Conservation (phyloP, 768 basidiomycete genomes). For the Leccinum arenicola region DNA sequence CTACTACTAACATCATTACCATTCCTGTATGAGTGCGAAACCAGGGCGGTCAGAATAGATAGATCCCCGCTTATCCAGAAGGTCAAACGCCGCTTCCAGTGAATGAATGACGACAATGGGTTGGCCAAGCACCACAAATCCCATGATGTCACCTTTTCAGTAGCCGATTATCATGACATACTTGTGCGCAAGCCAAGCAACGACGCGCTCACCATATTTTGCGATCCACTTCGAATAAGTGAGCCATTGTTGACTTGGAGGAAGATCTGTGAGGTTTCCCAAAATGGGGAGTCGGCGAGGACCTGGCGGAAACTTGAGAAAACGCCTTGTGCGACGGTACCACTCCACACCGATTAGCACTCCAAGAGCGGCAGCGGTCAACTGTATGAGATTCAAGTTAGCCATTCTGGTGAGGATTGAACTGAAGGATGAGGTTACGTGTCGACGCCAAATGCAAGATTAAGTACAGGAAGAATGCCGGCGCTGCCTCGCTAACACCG, state of each 20-base stretch:
- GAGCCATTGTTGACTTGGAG: constrained; percentile 1
- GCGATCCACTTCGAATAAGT: constrained; percentile 4
- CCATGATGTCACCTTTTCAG: constrained; percentile 1
- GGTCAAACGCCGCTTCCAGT: constrained; percentile 1
- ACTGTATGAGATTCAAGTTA: background rate
- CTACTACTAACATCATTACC: background rate
- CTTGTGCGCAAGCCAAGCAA: background rate
- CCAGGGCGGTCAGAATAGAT: constrained; percentile 7
- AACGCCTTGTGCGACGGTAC: constrained; percentile 1
- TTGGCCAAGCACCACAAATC: constrained; percentile 5
- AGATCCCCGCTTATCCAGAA: constrained; percentile 5
- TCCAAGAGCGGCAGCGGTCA: background rate
- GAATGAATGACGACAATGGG: constrained; percentile 5
- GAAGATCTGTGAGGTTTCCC: constrained; percentile 2
- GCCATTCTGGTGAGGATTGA: background rate
- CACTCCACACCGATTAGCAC: background rate
- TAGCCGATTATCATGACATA: background rate
- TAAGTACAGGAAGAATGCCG: background rate
- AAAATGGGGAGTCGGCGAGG: constrained; percentile 1
- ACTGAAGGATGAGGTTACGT: background rate
- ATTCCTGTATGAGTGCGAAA: constrained; percentile 3
- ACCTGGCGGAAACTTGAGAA: constrained; percentile 2
- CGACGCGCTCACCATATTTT: background rate
- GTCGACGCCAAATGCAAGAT: background rate
- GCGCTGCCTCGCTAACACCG: too few relatives aligned